Conservation (phyloP, 352 stramenopile species). For the Pythium utonaiense region DNA sequence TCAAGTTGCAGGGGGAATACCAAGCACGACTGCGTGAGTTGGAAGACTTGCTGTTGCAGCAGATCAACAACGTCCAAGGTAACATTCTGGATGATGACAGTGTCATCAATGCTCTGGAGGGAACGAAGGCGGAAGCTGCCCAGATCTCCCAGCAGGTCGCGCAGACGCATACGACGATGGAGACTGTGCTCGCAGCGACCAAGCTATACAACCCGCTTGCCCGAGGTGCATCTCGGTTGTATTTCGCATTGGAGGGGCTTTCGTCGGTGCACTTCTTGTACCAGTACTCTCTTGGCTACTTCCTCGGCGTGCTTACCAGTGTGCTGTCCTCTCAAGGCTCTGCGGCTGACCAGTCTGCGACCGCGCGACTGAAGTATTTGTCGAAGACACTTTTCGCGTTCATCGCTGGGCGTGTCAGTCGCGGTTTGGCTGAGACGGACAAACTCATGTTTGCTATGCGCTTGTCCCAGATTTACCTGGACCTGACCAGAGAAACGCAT, state of each 20-base stretch:
- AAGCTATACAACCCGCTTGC: constrained; percentile 95
- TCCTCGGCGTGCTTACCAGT: constrained; percentile 93
- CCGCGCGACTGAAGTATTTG: constrained; percentile 57
- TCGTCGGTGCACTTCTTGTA: constrained; percentile 98
- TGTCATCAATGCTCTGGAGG: constrained; percentile 98
- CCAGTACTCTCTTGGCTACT: constrained; percentile 98
- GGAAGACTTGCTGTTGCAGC: constrained; percentile 97
- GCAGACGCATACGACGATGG: constrained; percentile 82
- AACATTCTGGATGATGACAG: constrained; percentile 99
- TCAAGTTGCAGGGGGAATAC: constrained; percentile 98
- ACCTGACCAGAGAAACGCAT: constrained; percentile 60
- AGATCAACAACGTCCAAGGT: constrained; percentile 98
- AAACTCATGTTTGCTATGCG: constrained; percentile 98
- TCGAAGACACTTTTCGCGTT: constrained; percentile 88
- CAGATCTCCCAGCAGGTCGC: constrained; percentile 93
- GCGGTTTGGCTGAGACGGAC: constrained; percentile 94
- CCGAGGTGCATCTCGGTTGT: constrained; percentile 81
- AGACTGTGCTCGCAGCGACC: constrained; percentile 86
- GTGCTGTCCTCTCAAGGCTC: constrained; percentile 65
- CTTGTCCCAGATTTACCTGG: constrained; percentile 91
- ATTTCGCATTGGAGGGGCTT: constrained; percentile 93
- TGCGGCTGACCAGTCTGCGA: constrained; percentile 13
- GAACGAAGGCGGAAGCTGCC: constrained; percentile 96
- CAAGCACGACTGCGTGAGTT: constrained; percentile 96
- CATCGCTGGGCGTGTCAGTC: constrained; percentile 90